Evolutionary conservation across 805 yeast species (phyloP).

Genomic region (Ogataea wickerhamii): DNA sequence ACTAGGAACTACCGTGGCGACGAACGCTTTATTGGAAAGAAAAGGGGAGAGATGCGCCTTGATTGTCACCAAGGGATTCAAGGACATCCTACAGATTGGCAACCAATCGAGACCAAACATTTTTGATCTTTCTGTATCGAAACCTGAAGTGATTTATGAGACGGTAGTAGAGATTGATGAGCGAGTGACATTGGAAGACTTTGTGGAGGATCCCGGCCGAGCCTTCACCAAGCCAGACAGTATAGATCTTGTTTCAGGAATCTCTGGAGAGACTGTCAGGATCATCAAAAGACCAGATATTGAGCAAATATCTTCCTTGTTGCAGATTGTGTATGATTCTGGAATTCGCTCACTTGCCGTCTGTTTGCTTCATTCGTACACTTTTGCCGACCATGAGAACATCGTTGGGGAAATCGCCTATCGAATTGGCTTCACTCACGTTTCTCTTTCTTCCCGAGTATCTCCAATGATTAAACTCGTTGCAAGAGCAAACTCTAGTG

Average conservation of each 20-base stretch:
- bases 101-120: slow-evolving; percentile 88
- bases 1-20: slow-evolving; percentile 93
- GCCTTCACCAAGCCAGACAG: slow-evolving; percentile 23
- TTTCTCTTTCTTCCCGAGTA: slow-evolving; percentile 62
- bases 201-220: slow-evolving; percentile 61
- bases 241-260: slow-evolving; percentile 44
- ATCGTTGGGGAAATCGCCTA: slow-evolving; percentile 54
- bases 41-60: slow-evolving; percentile 85
- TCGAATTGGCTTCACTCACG: slow-evolving; percentile 59
- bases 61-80: slow-evolving; percentile 81
- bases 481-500: slow-evolving; percentile 69
- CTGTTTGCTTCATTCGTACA: slow-evolving; percentile 67
- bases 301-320: slow-evolving; percentile 35
- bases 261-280: slow-evolving; percentile 63
- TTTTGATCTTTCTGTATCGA: slow-evolving; percentile 71
- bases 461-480: slow-evolving; percentile 76
- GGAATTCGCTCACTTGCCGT: slow-evolving; percentile 70
- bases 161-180: slow-evolving; percentile 81
- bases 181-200: slow-evolving; percentile 80
- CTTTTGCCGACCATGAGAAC: slow-evolving; percentile 63
- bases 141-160: slow-evolving; percentile 66
- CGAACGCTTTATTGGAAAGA: slow-evolving; percentile 87
- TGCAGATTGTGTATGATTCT: slow-evolving; percentile 42
- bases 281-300: slow-evolving; percentile 49
- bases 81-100: slow-evolving; percentile 76